phyloP scores from a whole-genome alignment of 768 basidiomycete genomes.

The Chalciporus chontae region DNA sequence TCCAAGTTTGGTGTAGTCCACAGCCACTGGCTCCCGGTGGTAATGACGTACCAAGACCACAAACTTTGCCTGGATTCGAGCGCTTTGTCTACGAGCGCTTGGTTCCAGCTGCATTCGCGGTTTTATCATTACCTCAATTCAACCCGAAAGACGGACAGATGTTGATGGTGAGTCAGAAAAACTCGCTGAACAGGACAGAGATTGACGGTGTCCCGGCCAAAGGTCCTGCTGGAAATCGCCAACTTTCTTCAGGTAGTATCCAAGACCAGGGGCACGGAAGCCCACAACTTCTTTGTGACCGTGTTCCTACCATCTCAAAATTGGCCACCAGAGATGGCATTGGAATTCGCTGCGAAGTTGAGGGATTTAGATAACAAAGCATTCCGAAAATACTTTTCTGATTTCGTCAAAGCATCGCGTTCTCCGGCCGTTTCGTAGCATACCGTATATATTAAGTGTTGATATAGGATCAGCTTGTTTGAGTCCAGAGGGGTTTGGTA shows the following conservation, averaged over 20 bases:
- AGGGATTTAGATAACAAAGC: conserved; percentile 68
- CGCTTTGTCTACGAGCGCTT: conserved; percentile 86
- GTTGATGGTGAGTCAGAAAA: conserved; percentile 56
- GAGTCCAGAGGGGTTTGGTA: neutral
- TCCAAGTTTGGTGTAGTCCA: conserved; percentile 65
- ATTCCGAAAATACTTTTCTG: conserved; percentile 86
- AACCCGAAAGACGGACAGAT: conserved; percentile 89
- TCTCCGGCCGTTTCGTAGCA: conserved; percentile 48
- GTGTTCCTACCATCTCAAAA: conserved; percentile 86
- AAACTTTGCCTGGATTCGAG: conserved; percentile 82
- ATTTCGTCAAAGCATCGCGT: conserved; percentile 74
- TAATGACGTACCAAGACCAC: conserved; percentile 33
- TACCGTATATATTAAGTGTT: conserved; percentile 7
- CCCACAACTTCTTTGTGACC: conserved; percentile 71
- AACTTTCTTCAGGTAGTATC: conserved; percentile 77
- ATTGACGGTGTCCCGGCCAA: neutral
- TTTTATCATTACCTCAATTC: conserved; percentile 75
- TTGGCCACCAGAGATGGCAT: conserved; percentile 74
- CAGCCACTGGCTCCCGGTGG: conserved; percentile 31
- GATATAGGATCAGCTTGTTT: neutral
- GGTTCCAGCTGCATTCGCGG: conserved; percentile 76
- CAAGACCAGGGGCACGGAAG: conserved; percentile 77
- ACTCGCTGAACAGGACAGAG: neutral
- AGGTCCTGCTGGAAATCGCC: conserved; percentile 91
- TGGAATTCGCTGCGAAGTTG: conserved; percentile 76